Base-by-base conservation (phyloP, 2,329 filamentous ascomycete genomes). In the Cercospora canescens region DNA sequence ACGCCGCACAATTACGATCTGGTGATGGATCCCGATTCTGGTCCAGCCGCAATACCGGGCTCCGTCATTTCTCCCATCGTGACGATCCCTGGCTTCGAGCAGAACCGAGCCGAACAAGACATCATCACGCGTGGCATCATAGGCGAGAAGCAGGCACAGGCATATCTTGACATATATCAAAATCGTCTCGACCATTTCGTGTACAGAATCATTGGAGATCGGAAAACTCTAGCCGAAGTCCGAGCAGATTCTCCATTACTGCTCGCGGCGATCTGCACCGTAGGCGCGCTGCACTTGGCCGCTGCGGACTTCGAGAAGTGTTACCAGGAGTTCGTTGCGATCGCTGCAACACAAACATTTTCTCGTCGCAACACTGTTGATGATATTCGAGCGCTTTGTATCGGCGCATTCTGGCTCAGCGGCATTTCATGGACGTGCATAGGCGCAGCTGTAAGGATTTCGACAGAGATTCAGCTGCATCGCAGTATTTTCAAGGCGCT, bases 331-430 rank as follows among this genome's bases (percentile, higher is more conserved):
- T 76, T 77, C 37, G 68, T 75, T 9, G 63, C 70, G 1, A 66
- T 75, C 21, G 69, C 71, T n/a, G 73, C 76, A 8, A 68, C 66
- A 0, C 71, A 72, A 32, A 74, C 67, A 1, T 76, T 77, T 57
- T 70, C 73, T 11, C 71, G 71, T 9, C 67, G 68, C 8, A 72
- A 71, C 55, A 74, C 54, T 12, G 67, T 74, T 3, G 74, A 76
- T 16, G 74, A 76, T 52, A 70, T 76, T 9, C 75, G 76, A 37
- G 78, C 72, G 9, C 72, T 80, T 1, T 76, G 73, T 54, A 76
- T 80, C 32, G 79, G 75, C n/a, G 78, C 79, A 8, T 76, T 80
- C 64, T 80, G 78, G 78, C 67, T 81, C 3, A 72, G 71, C 55
- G 73, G 73, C 18, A 73, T 78, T 24, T 74, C 71, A 8, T 77